phyloP scores from a whole-genome alignment of 306 rosid species.

The Medicago ruthenica region DNA sequence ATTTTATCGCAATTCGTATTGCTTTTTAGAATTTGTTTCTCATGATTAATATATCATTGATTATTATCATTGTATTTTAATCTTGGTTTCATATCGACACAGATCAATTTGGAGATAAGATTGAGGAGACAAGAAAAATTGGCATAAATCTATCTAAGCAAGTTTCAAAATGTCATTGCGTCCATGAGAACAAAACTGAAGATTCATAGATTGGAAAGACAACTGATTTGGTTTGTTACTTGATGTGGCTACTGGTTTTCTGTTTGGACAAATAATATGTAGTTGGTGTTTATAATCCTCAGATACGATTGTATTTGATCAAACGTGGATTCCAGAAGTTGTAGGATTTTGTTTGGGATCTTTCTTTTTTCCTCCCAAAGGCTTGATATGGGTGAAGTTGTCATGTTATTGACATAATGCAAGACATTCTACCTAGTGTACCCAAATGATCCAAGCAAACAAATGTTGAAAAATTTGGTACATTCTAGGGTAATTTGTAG shows the following conservation, averaged over 20 bases:
- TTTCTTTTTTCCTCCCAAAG: neutral
- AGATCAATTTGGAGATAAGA: neutral
- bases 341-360: neutral
- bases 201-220: constrained; percentile 6
- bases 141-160: neutral
- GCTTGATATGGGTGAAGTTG: too few species aligned
- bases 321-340: constrained; percentile 1
- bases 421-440: constrained; percentile 1
- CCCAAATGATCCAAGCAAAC: neutral
- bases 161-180: neutral
- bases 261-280: constrained; percentile 4
- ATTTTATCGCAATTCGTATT: neutral
- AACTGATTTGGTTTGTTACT: constrained; percentile 1
- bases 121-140: constrained; percentile 7
- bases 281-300: constrained; percentile 3
- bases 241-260: neutral
- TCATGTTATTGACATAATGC: neutral
- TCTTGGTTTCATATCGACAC: constrained; percentile 6
- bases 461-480: constrained; percentile 6
- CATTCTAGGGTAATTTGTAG: neutral
- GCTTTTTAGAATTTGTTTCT: neutral
- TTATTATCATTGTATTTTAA: constrained; percentile 11
- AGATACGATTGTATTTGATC: neutral
- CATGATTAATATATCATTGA: neutral
- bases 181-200: neutral